These are phyloP conservation scores for Spergularia bocconei DNA, from an alignment of 148 eudicot species.

Conservation along the genomic window DNA sequence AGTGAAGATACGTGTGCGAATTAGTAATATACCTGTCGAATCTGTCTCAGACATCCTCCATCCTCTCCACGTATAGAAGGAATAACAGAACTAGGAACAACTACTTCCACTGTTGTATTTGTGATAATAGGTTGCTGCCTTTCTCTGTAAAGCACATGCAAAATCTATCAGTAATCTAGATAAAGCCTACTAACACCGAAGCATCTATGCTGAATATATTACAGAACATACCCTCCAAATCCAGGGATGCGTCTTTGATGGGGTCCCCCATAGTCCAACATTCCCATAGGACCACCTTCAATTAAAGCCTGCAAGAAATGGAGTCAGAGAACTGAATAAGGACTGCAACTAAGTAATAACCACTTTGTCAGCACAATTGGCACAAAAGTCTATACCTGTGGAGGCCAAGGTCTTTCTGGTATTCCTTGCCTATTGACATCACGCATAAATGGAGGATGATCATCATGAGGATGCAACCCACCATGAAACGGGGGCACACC, in stretches of 20 bases:
- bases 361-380: neutral
- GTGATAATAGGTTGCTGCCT: conserved; percentile 69
- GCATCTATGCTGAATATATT: neutral
- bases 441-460: conserved; percentile 64
- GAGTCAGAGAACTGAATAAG: neutral
- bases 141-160: conserved; percentile 38
- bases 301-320: conserved; percentile 35
- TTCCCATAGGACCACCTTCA: conserved; percentile 62
- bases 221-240: conserved; percentile 67
- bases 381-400: conserved; percentile 55
- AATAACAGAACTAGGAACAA: conserved; percentile 80
- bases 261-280: conserved; percentile 57
- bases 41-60: conserved; percentile 87
- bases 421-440: conserved; percentile 63
- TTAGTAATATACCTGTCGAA: conserved; percentile 58
- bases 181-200: neutral
- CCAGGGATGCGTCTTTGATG: conserved; percentile 67
- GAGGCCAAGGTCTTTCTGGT: conserved; percentile 80
- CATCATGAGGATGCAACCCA: conserved; percentile 69
- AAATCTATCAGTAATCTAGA: conserved; percentile 20
- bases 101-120: conserved; percentile 84
- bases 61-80: conserved; percentile 86
- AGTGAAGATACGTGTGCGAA: conserved; percentile 7
- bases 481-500: conserved; percentile 58
- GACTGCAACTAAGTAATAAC: neutral